Conservation (phyloP, 805 yeast genomes). For the Tetrapisispora namnaoensis region DNA sequence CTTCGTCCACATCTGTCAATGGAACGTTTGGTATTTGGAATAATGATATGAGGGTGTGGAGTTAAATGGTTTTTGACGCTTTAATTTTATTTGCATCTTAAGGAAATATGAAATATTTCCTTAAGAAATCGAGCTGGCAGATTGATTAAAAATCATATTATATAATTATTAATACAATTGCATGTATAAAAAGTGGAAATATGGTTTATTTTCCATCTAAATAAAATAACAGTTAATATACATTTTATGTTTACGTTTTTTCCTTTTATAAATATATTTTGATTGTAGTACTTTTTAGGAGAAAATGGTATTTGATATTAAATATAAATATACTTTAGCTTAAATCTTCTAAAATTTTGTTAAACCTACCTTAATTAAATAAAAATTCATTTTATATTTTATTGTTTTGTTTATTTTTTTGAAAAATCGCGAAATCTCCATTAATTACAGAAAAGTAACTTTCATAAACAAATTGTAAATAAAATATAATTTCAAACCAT, state of each 20-base stretch:
- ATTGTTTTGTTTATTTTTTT: not conserved
- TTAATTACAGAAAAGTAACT: too few species aligned
- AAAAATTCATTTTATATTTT: too few species aligned
- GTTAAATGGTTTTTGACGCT: slow-evolving; percentile 9
- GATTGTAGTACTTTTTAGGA: not conserved
- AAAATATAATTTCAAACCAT: not conserved
- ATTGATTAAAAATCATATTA: not conserved
- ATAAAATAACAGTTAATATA: not conserved
- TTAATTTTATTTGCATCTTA: not conserved
- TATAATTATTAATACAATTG: not conserved
- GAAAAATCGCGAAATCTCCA: not conserved
- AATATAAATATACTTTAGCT: too few species aligned
- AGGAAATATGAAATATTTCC: not conserved
- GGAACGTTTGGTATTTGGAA: slow-evolving; percentile 22
- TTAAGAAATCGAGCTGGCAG: not conserved
- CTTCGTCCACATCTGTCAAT: slow-evolving; percentile 4
- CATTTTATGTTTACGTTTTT: not conserved
- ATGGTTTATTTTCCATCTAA: not conserved
- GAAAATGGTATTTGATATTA: not conserved
- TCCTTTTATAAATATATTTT: not conserved
- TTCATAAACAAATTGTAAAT: not conserved
- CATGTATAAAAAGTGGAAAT: not conserved
- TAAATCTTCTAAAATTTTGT: too few species aligned
- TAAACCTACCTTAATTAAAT: too few species aligned
- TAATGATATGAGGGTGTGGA: slow-evolving; percentile 33